Conservation (phyloP, 2,329 filamentous ascomycete genomes). For the Parastagonospora avenae region DNA sequence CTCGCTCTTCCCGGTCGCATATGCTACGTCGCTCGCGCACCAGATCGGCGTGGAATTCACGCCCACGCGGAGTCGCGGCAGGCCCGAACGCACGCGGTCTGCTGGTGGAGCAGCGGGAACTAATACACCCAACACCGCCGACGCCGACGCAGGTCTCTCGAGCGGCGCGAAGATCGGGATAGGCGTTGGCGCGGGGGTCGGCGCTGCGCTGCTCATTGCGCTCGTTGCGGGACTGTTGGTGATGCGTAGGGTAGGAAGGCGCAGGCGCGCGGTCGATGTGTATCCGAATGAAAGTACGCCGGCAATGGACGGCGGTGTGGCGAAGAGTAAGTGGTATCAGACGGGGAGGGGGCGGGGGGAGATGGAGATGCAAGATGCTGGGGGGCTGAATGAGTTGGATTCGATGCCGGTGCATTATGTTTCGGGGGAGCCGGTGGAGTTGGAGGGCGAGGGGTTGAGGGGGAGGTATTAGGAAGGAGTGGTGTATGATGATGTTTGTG, state of each 20-base stretch:
- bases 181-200: slow-evolving; percentile 3
- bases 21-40: slow-evolving; percentile 7
- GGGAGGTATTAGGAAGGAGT: too few species aligned
- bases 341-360: background rate
- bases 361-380: background rate
- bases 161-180: slow-evolving; percentile 5
- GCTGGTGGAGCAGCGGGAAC: too few species aligned
- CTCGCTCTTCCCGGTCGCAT: slow-evolving; percentile 3
- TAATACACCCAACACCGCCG: too few species aligned
- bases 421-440: slow-evolving; percentile 30
- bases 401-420: background rate
- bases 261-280: background rate
- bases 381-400: slow-evolving; percentile 2
- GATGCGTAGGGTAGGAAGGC: background rate
- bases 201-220: background rate
- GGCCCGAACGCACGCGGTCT: too few species aligned
- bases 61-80: too few species aligned
- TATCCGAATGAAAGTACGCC: slow-evolving; percentile 5
- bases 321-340: background rate
- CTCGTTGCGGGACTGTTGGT: background rate
- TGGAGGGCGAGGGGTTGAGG: slow-evolving; percentile 17
- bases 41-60: slow-evolving; percentile 4
- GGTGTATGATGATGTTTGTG: too few species aligned
- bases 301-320: background rate
- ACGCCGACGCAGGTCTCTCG: background rate